Base-by-base conservation (phyloP, 176 grass and related monocot genomes). In the Eremochloa ophiuroides region DNA sequence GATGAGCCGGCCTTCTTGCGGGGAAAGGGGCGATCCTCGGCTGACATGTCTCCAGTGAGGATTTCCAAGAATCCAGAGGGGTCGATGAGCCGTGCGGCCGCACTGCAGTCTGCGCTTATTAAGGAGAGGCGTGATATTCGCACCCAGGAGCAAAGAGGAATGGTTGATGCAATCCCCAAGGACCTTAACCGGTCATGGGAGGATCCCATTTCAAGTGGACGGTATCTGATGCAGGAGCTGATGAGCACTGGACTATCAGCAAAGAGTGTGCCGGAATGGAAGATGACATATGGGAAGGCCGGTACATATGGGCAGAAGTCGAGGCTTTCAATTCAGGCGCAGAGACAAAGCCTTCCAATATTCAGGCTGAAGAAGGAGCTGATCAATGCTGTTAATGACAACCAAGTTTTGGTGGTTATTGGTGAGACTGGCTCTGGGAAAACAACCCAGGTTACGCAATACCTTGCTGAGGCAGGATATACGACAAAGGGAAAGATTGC, bases 171-270 rank as follows among this genome's bases (percentile, higher is more conserved):
- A 0, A 98, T 98, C 46, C 95, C 92, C 10, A 98, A 98, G 87
- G 95, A 98, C 91, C 82, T 98, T 40, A 98, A 98, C 80, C 82
- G 95, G n/a, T 90, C 95, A 18, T 98, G 95, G 95, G 95, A 98
- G 46, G 95, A 98, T 40, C 95, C 95, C 42, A 93, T 98, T 92
- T 92, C 95, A 18, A 92, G 93, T 40, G 95, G 93, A 82, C 76
- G 95, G 30, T 90, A 98, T 62, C 88, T 98, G 53, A 92, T 92
- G 7, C 95, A 94, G 84, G 95, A 98, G 76, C 88, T 98, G 59
- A 86, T 88, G 66, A 92, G 95, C 78, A 90, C 94, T 39, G 95
- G 90, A 13, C 83, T 98, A 76, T 93, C 95, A 66, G 95, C 92
- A 11, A n/a, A 26, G 22, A 59, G 55, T 59, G 55, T 98, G 92